Evolutionary conservation across 2,329 filamentous ascomycete genomes (phyloP).

Genomic region (Phialophora tarda): DNA sequence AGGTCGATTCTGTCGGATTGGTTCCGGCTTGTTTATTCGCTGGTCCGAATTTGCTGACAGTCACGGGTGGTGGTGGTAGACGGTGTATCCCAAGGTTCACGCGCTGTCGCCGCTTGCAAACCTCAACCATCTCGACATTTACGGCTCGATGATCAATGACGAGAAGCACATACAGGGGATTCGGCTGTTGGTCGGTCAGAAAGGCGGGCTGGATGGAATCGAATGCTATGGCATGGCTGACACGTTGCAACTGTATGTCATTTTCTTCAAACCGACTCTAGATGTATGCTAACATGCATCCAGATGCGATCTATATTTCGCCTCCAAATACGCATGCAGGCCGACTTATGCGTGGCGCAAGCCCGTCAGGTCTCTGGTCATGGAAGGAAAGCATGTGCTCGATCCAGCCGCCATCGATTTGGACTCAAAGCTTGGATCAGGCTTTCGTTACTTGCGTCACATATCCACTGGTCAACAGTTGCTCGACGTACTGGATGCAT

Average conservation of each 20-base stretch:
- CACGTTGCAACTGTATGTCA: conserved; percentile 31
- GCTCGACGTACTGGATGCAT: conserved; percentile 21
- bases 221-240: conserved; percentile 33
- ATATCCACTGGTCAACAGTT: conserved; percentile 18
- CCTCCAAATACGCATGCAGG: conserved; percentile 23
- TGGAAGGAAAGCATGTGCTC: conserved; percentile 28
- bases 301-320: conserved; percentile 34
- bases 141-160: conserved; percentile 32
- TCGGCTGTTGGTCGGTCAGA: conserved; percentile 28
- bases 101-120: conserved; percentile 26
- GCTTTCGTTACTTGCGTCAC: conserved; percentile 31
- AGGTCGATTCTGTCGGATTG: neutral
- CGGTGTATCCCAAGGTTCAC: conserved; percentile 23
- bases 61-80: neutral
- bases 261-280: neutral
- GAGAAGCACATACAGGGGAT: conserved; percentile 31
- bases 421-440: conserved; percentile 28
- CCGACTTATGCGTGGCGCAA: conserved; percentile 25
- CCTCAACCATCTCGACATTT: conserved; percentile 29
- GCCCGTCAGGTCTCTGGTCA: conserved; percentile 20
- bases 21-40: neutral
- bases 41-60: neutral
- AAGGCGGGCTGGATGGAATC: conserved; percentile 28
- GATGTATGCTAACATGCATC: neutral
- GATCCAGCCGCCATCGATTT: conserved; percentile 30